A percentile compares a stretch with the other conserved stretches of the same genome.
Evolutionary conservation across 306 rosid species (phyloP).

Genomic region (Crataegus laevigata): DNA sequence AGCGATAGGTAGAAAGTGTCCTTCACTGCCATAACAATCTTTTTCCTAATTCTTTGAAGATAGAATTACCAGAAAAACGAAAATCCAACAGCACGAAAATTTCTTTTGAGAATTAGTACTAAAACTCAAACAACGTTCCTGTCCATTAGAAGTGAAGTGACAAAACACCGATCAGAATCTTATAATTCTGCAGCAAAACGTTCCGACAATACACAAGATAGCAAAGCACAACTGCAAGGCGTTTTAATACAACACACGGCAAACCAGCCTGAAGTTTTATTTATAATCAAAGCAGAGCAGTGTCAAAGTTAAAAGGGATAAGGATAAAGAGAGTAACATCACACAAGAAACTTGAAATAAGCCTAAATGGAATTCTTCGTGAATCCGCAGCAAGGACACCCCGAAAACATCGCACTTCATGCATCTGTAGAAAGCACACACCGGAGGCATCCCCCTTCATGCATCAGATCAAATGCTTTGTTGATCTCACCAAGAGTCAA

Average conservation of each 20-base stretch:
- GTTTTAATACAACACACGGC: neutral
- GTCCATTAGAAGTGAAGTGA: no score
- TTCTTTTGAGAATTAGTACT: no score
- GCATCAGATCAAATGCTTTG: constrained; percentile 85
- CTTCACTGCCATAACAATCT: constrained; percentile 7
- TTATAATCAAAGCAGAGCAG: neutral
- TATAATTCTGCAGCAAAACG: neutral
- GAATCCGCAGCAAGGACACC: constrained; percentile 53
- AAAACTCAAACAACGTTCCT: no score
- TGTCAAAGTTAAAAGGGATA: neutral
- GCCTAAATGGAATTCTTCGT: constrained; percentile 3
- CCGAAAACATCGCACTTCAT: constrained; percentile 78
- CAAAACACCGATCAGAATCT: neutral
- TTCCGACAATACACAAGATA: neutral
- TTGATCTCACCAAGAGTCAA: constrained; percentile 74
- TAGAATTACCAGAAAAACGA: no score
- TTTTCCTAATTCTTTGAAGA: no score
- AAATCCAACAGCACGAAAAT: no score
- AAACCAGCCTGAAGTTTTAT: neutral
- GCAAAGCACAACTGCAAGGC: neutral
- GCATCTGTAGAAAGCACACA: constrained; percentile 72
- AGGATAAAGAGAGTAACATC: neutral
- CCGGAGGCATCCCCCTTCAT: constrained; percentile 88
- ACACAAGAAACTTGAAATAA: constrained; percentile 3
- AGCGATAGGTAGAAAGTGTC: constrained; percentile 62